Evolutionary conservation across 345 rosid genomes (phyloP), one percentile per base, ranked within the genome.

Genomic region (Syzygium oleosum): DNA sequence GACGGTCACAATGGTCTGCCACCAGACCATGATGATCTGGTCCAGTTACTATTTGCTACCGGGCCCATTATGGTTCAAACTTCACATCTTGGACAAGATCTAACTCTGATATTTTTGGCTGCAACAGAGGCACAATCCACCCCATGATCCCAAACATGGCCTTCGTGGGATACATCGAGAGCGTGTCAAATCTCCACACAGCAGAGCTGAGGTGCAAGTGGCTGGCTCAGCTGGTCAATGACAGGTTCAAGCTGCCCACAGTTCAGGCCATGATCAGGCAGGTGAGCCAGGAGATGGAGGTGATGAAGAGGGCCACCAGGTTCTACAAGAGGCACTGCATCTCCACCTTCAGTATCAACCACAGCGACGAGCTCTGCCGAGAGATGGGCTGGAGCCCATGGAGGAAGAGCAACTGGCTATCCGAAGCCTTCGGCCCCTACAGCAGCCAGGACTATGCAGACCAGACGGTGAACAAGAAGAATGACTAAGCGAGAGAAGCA

Each of bases 101-200:
- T 43, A 5, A 73, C 46, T 9, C 2, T 19, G 83, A 73, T 73
- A 49, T 73, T 73, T 73, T 38, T 13, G 27, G 43, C 59, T 77
- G 53, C 22, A 84, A 85, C 91, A 92, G 95, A 88, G 95, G 94
- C 6, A 93, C 94, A 6, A 90, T 93, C 59, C 93, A 94, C 85
- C 96, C 96, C 2, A 43, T 93, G 92, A 92, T 94, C 4, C 96
- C 96, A 0, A 93, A 92, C 91, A 90, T 93, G 95, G 96, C 92
- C 25, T 92, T 94, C 63, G 92, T 93, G 88, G 96, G 96, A 51
- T 94, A 93, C 84, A 87, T 93, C 2, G 95, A 94, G 88, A 94
- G 94, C 63, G 91, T 92, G 1, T 93, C 94, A 0, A 93, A 93
- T 87, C 89, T 94, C 21, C 94, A 92, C 53, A 88, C 94, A 3